Percentiles rank a stretch among this genome's conserved stretches.
Evolutionary conservation across 768 basidiomycete genomes (phyloP).

Genomic region (Tricholoma saponaceum): DNA sequence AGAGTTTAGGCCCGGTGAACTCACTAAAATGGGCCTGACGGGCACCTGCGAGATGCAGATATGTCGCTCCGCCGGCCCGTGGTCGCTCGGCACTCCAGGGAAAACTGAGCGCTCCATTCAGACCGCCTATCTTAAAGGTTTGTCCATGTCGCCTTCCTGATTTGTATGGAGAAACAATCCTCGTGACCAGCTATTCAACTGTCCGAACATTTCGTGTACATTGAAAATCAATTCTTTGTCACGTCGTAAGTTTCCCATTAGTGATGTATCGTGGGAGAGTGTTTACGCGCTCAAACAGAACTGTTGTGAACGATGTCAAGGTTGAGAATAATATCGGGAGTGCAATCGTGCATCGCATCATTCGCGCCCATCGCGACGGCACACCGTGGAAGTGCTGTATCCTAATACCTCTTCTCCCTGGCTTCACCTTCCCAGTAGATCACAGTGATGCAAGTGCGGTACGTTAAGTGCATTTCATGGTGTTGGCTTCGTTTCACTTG

Average conservation of each 20-base stretch:
- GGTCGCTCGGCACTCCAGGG: conserved; percentile 90
- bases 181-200: conserved; percentile 69
- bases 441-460: conserved; percentile 91
- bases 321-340: conserved; percentile 95
- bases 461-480: conserved; percentile 23
- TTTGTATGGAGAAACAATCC: not conserved
- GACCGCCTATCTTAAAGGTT: conserved; percentile 90
- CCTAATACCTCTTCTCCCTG: conserved; percentile 87
- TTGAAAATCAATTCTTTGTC: conserved; percentile 94
- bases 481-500: not conserved
- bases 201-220: conserved; percentile 97
- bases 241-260: conserved; percentile 58
- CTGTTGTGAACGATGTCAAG: conserved; percentile 76
- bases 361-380: conserved; percentile 76
- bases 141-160: conserved; percentile 6
- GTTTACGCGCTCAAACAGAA: conserved; percentile 39
- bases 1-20: conserved; percentile 81
- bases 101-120: conserved; percentile 90
- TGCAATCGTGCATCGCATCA: conserved; percentile 86
- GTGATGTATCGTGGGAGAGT: not conserved
- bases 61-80: conserved; percentile 90
- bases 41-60: conserved; percentile 98
- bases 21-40: conserved; percentile 75
- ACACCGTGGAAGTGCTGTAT: conserved; percentile 92
- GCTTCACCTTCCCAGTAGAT: conserved; percentile 91